Evolutionary conservation across 768 basidiomycete species (phyloP).

Genomic region (Tylopilus sp.): DNA sequence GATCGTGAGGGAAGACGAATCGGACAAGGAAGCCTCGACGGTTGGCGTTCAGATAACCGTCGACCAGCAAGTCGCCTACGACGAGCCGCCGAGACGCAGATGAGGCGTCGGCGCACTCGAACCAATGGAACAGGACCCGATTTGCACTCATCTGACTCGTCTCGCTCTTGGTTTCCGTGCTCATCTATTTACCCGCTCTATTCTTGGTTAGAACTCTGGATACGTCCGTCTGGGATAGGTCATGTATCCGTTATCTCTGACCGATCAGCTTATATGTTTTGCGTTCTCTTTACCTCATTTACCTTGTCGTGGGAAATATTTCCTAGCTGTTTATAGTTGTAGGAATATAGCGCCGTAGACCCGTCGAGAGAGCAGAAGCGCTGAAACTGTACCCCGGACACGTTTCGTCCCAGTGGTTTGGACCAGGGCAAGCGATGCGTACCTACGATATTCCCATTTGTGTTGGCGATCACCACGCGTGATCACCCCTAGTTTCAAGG

Average conservation of each 20-base stretch:
- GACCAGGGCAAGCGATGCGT: too few species aligned
- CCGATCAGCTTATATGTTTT: too few species aligned
- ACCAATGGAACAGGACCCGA: neutral
- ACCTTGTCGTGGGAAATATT: too few species aligned
- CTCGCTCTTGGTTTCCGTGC: neutral
- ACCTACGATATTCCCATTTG: too few species aligned
- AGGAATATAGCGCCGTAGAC: too few species aligned
- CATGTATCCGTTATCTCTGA: neutral
- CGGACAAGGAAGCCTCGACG: conserved; percentile 16
- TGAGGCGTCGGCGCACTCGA: neutral
- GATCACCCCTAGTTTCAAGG: too few species aligned
- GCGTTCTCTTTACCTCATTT: too few species aligned
- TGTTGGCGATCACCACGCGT: too few species aligned
- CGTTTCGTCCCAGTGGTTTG: too few species aligned
- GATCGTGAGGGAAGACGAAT: conserved; percentile 31
- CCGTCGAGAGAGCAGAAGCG: too few species aligned
- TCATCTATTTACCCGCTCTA: neutral
- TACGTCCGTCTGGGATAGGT: neutral
- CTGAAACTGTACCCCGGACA: too few species aligned
- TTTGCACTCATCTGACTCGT: neutral
- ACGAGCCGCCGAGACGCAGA: conserved; percentile 24
- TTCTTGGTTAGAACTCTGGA: neutral
- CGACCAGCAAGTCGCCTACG: conserved; percentile 54
- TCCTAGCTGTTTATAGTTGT: too few species aligned
- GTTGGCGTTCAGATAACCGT: conserved; percentile 60